Evolutionary conservation across 768 basidiomycete genomes (phyloP), one percentile per base, ranked within the genome.

Genomic region (Amanita subjunquillea): DNA sequence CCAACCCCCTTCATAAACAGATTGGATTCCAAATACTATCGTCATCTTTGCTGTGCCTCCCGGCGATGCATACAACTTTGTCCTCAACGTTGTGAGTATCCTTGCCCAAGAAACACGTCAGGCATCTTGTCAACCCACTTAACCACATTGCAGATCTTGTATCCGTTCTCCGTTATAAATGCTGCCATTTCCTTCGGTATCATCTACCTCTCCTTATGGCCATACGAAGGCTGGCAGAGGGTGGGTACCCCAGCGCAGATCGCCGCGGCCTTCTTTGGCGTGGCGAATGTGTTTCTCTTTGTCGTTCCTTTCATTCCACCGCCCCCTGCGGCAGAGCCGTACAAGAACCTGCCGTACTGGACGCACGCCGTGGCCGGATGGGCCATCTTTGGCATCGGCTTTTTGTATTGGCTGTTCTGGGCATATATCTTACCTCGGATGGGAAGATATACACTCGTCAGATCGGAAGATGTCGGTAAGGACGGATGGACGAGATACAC

Each of bases 11-110:
- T 63, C 10, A 63, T 71, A 0, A 17, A 85, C 85, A 0, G 73
- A 82, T 0, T 83, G 84, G 6, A 83, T 85, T 55, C 82, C 82
- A 0, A 87, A 82, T 60, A 72, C 74, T 51, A 82, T 87, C 62
- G 71, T 79, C 38, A 66, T 82, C 9, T 23, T 42, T 12, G n/a
- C 22, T 22, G 22, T 42, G 2, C 41, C 41, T 10, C 2, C 41
- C 5, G 41, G 41, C 5, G 41, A 42, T 23, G 41, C 41, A 13
- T 42, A 42, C 20, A 22, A 42, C 41, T 42, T 42, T 42, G 22
- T 42, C 22, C 20, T 42, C 22, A 42, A 42, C 9, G 7, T 23
- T 10, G 41, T 42, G 23, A n/a, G 41, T 23, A 42, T 22, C 7
- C 40, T 32, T 32, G 6, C 8, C 29, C 29, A 9, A 30, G 8